Evolutionary conservation across 495 filamentous ascomycete genomes (phyloP).

Genomic region (Trichoderma orchidacearum): DNA sequence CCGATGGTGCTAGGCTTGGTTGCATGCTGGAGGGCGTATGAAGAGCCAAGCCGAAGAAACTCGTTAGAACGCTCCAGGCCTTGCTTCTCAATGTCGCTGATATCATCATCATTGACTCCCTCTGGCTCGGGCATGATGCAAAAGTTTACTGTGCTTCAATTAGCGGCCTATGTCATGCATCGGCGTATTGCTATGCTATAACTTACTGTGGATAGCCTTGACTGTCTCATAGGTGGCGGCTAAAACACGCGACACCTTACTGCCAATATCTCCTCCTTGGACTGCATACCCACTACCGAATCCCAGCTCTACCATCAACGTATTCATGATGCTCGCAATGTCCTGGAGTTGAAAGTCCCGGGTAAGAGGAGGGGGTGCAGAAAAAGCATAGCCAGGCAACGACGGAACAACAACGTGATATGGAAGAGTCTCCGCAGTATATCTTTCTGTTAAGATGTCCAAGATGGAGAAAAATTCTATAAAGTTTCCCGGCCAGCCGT

Average conservation of each 20-base stretch:
- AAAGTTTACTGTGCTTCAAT: background rate
- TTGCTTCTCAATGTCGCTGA: slow-evolving; percentile 20
- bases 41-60: slow-evolving; percentile 25
- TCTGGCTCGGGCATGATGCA: slow-evolving; percentile 3
- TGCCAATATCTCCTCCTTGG: slow-evolving; percentile 52
- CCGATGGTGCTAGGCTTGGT: slow-evolving; percentile 46
- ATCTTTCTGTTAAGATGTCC: slow-evolving; percentile 27
- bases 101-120: background rate
- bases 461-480: slow-evolving; percentile 33
- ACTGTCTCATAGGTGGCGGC: background rate
- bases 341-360: slow-evolving; percentile 29
- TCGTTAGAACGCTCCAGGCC: slow-evolving; percentile 15
- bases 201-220: background rate
- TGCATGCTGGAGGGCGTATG: slow-evolving; percentile 40
- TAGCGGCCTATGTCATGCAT: no score
- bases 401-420: slow-evolving; percentile 52
- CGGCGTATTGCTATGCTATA: no score
- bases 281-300: slow-evolving; percentile 44
- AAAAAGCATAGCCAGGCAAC: slow-evolving; percentile 45
- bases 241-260: slow-evolving; percentile 3
- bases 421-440: slow-evolving; percentile 33
- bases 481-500: slow-evolving; percentile 27
- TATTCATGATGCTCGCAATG: slow-evolving; percentile 31
- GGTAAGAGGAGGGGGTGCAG: slow-evolving; percentile 36
- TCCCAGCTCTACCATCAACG: slow-evolving; percentile 42